Percentiles rank a stretch among this genome's conserved stretches.
Conservation (phyloP, 495 filamentous ascomycete genomes). For the Podospora pseudoanserina region DNA sequence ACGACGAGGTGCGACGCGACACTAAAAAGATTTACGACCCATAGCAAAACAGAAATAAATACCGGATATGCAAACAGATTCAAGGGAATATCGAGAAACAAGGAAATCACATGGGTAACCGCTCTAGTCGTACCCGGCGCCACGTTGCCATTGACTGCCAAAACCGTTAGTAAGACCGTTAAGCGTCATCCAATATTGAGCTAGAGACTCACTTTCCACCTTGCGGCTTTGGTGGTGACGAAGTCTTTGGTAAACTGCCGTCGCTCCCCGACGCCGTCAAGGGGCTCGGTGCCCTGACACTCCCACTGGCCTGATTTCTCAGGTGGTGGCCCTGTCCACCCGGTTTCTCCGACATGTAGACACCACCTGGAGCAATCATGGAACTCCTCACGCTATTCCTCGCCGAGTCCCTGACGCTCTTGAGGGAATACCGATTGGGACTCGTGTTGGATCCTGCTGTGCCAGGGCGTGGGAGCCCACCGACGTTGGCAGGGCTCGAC, state of each 20-base stretch:
- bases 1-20: background rate
- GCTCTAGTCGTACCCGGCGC: constrained; percentile 50
- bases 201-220: constrained; percentile 39
- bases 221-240: constrained; percentile 27
- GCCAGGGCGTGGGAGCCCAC: constrained; percentile 25
- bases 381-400: constrained; percentile 11
- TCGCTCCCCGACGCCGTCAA: constrained; percentile 18
- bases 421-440: constrained; percentile 14
- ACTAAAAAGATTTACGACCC: background rate
- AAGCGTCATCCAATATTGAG: no score
- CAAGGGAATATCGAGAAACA: constrained; percentile 4
- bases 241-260: constrained; percentile 10
- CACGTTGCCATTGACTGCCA: constrained; percentile 51
- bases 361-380: constrained; percentile 5
- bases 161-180: constrained; percentile 13
- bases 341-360: constrained; percentile 2
- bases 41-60: background rate
- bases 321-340: constrained; percentile 15
- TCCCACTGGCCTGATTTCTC: constrained; percentile 21
- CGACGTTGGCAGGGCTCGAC: constrained; percentile 40
- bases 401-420: constrained; percentile 15
- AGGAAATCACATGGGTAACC: background rate
- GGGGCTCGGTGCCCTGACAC: constrained; percentile 26
- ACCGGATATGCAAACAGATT: background rate
- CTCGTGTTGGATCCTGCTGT: constrained; percentile 17